Percentiles rank a stretch among this genome's conserved stretches.
phyloP scores from a whole-genome alignment of 2,329 filamentous ascomycete species.

The Kalmusia sp. region DNA sequence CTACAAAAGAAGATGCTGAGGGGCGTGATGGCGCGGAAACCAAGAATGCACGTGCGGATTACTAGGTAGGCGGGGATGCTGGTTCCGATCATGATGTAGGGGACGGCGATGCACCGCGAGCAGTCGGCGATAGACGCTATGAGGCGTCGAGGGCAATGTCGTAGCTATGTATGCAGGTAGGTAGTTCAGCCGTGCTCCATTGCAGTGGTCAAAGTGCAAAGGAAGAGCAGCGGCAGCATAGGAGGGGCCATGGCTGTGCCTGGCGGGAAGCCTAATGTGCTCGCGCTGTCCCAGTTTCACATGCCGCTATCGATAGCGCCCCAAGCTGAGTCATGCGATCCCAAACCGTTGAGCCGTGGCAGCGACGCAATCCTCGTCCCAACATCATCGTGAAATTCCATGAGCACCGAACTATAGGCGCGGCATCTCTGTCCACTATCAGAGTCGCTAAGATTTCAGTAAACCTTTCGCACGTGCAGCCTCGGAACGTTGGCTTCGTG shows the following conservation, averaged over 20 bases:
- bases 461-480: too few relatives aligned
- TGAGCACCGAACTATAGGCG: too few relatives aligned
- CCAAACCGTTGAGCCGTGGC: too few relatives aligned
- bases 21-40: conserved; percentile 58
- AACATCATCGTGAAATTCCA: too few relatives aligned
- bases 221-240: background rate
- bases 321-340: too few relatives aligned
- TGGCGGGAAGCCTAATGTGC: background rate
- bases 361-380: too few relatives aligned
- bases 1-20: conserved; percentile 57
- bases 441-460: too few relatives aligned
- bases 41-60: conserved; percentile 58
- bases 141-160: background rate
- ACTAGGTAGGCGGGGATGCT: conserved; percentile 49
- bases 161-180: background rate
- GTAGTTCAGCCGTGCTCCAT: conserved; percentile 17
- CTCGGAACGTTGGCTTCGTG: too few relatives aligned
- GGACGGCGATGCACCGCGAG: background rate
- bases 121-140: background rate
- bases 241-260: conserved; percentile 7
- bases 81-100: conserved; percentile 48
- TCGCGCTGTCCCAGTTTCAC: background rate
- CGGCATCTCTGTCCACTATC: too few relatives aligned
- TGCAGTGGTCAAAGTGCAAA: background rate
- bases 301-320: too few relatives aligned